phyloP scores from a whole-genome alignment of 768 basidiomycete genomes.

The Pisolithus orientalis region DNA sequence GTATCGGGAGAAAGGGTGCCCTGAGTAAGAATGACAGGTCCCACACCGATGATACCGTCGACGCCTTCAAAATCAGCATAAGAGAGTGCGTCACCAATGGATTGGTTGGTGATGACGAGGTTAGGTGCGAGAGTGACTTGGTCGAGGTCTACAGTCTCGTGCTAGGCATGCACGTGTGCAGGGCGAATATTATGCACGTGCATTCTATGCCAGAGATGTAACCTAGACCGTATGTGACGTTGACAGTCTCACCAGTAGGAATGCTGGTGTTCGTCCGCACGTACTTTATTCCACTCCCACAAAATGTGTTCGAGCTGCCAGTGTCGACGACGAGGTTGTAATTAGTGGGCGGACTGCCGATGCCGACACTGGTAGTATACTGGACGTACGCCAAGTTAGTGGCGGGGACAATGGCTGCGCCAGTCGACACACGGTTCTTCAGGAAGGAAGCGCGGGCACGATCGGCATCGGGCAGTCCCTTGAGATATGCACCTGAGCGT shows the following conservation, averaged over 20 bases:
- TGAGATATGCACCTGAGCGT: slow-evolving; percentile 9
- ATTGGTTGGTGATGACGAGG: slow-evolving; percentile 22
- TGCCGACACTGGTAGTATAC: slow-evolving; percentile 20
- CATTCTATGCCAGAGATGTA: slow-evolving; percentile 31
- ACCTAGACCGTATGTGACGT: slow-evolving; percentile 5
- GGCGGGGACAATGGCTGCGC: slow-evolving; percentile 10
- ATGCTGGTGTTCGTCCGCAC: slow-evolving; percentile 17
- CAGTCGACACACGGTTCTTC: background rate
- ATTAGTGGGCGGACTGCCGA: slow-evolving; percentile 21
- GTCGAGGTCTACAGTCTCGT: slow-evolving; percentile 15
- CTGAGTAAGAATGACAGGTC: slow-evolving; percentile 16
- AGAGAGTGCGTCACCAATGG: slow-evolving; percentile 20
- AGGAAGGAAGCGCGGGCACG: slow-evolving; percentile 12
- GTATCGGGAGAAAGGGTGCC: slow-evolving; percentile 1
- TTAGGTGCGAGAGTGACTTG: slow-evolving; percentile 17
- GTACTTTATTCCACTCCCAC: slow-evolving; percentile 17
- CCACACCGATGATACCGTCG: slow-evolving; percentile 24
- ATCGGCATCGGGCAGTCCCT: slow-evolving; percentile 12
- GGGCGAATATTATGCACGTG: background rate
- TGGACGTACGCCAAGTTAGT: slow-evolving; percentile 8
- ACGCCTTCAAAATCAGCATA: slow-evolving; percentile 13
- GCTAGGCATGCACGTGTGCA: background rate
- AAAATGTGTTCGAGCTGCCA: slow-evolving; percentile 27
- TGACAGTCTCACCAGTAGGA: slow-evolving; percentile 17
- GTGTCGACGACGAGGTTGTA: slow-evolving; percentile 28